Evolutionary conservation across 768 basidiomycete species (phyloP), one percentile per base, ranked within the genome.

Genomic region (Exidia glandulosa): DNA sequence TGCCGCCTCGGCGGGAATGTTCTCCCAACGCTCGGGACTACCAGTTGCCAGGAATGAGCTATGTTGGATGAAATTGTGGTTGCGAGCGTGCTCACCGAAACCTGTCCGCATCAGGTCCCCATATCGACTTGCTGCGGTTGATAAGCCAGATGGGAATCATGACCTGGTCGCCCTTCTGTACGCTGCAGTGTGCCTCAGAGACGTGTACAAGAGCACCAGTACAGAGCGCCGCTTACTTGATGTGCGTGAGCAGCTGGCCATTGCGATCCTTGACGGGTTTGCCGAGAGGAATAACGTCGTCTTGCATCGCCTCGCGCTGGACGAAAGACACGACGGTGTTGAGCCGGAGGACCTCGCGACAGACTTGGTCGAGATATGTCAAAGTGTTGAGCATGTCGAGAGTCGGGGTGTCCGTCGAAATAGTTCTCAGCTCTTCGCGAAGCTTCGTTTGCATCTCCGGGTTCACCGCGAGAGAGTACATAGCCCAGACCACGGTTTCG

Each of bases 351-450:
- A 74, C 71, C 71, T 87, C 84, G 52, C 80, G 78, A 52, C 86
- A 75, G 57, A 85, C 80, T 66, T 76, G 77, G 66, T 87, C 86
- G 50, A 87, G 77, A 64, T 82, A 82, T 5, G 76, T 73, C 31
- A 83, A 74, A n/a, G 70, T 69, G 57, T 70, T 63, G 19, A 84
- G 60, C 16, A 66, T 68, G 14, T 72, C 72, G 23, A 50, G 34
- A 5, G 57, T 57, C 23, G 58, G 59, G 16, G 27, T 59, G 27
- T 59, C 59, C 48, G 64, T 56, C 13, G 61, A 60, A 55, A 54
- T 56, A 36, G 32, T 32, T 29, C 66, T 59, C 14, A 56, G 37
- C 37, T 67, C 70, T 54, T 70, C 62, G 9, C 50, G 50, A 6
- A 54, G 50, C 50, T 54, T 67, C 29, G 64, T 65, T 61, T 77